phyloP scores from a whole-genome alignment of 768 basidiomycete species.

The Suillus fuscotomentosus region DNA sequence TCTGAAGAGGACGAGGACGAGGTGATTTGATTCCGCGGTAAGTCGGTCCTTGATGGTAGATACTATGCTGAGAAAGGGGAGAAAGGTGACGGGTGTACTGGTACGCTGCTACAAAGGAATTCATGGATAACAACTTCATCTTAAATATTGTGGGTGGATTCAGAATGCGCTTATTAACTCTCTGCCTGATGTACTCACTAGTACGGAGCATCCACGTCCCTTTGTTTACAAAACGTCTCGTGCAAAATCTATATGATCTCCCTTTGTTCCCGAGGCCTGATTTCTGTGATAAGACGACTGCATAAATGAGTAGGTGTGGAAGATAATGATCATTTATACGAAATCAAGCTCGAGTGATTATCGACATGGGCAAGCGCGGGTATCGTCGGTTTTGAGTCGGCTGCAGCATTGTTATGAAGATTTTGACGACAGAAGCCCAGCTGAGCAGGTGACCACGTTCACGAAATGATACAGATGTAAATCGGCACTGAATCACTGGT shows the following conservation, averaged over 20 bases:
- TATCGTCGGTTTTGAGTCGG: not conserved
- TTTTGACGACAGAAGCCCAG: not conserved
- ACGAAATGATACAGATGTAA: not conserved
- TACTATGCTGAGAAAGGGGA: constrained; percentile 2
- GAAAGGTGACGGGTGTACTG: constrained; percentile 22
- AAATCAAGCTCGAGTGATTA: not conserved
- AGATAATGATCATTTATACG: not conserved
- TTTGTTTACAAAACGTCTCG: not conserved
- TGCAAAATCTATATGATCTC: not conserved
- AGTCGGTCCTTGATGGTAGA: constrained; percentile 15
- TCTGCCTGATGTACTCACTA: not conserved
- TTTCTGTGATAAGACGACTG: not conserved
- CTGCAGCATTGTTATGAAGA: not conserved
- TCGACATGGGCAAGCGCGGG: not conserved
- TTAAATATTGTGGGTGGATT: not conserved
- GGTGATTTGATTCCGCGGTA: constrained; percentile 22
- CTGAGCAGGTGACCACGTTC: not conserved
- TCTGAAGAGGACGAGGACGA: constrained; percentile 11
- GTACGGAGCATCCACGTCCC: not conserved
- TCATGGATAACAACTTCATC: constrained; percentile 17
- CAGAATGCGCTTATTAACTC: not conserved
- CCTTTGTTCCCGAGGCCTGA: not conserved
- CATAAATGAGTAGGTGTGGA: not conserved
- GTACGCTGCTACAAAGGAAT: constrained; percentile 29
- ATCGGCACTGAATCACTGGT: not conserved